Evolutionary conservation across 2,329 filamentous ascomycete genomes (phyloP).

Genomic region (Cladosporium oxysporum): DNA sequence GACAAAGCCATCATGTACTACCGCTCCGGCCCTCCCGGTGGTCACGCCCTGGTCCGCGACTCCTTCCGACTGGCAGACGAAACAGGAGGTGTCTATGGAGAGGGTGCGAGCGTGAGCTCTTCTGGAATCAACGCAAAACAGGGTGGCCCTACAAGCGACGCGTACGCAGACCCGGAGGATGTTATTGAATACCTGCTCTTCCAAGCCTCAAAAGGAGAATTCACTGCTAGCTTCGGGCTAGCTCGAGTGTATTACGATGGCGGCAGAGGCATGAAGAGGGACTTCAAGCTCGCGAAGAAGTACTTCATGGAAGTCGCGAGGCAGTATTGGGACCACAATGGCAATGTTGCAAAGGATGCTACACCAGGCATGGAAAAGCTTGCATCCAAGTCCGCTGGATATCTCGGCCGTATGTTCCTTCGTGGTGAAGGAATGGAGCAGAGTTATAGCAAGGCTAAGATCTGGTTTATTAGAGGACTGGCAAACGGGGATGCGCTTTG

Average conservation of each 20-base stretch:
- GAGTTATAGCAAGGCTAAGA: constrained; percentile 72
- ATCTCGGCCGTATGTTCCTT: constrained; percentile 84
- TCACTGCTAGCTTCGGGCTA: constrained; percentile 82
- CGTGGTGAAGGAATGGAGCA: constrained; percentile 82
- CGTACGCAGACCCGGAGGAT: constrained; percentile 85
- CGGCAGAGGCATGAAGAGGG: constrained; percentile 70
- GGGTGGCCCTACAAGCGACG: constrained; percentile 71
- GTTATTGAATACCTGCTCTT: constrained; percentile 92
- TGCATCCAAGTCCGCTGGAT: constrained; percentile 81
- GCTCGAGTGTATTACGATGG: constrained; percentile 89
- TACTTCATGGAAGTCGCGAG: constrained; percentile 81
- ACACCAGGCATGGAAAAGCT: constrained; percentile 73
- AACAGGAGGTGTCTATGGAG: constrained; percentile 87
- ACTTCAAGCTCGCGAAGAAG: constrained; percentile 71
- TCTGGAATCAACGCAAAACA: constrained; percentile 80
- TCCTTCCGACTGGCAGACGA: constrained; percentile 88
- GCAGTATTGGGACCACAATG: constrained; percentile 77
- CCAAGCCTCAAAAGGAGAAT: constrained; percentile 85
- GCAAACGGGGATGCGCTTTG: constrained; percentile 76
- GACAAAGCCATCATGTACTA: constrained; percentile 90
- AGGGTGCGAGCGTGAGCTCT: constrained; percentile 88
- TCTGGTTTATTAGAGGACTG: constrained; percentile 82
- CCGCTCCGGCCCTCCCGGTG: constrained; percentile 86
- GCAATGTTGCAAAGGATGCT: constrained; percentile 69
- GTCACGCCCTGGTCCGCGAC: constrained; percentile 73